Conservation (phyloP, 2,329 filamentous ascomycete species). For the Epichloe baconii region DNA sequence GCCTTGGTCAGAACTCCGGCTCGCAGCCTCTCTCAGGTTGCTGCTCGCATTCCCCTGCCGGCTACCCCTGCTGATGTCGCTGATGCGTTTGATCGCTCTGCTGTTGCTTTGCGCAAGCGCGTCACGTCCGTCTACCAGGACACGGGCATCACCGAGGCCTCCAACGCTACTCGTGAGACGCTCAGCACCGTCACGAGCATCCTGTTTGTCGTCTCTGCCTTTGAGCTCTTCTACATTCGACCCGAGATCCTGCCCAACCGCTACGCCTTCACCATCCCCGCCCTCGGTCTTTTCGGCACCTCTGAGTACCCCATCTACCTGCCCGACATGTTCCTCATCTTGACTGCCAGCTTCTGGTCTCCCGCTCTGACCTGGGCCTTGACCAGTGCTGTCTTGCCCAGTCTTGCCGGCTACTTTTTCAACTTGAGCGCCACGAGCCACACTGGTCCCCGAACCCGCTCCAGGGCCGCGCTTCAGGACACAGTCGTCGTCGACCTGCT, state of each 20-base stretch:
- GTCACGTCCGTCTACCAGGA: constrained; percentile 50
- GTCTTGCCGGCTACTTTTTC: constrained; percentile 73
- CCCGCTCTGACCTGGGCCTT: constrained; percentile 64
- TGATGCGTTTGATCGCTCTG: constrained; percentile 59
- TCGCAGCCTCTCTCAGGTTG: constrained; percentile 39
- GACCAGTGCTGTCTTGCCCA: constrained; percentile 59
- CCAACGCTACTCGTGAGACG: constrained; percentile 52
- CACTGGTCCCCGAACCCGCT: constrained; percentile 29
- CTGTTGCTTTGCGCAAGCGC: constrained; percentile 51
- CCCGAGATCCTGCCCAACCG: constrained; percentile 56
- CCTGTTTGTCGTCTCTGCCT: constrained; percentile 50
- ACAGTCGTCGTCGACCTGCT: constrained; percentile 65
- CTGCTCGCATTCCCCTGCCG: constrained; percentile 55
- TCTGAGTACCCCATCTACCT: constrained; percentile 50
- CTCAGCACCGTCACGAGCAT: constrained; percentile 63
- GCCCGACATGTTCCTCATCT: constrained; percentile 68
- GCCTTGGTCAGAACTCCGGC: constrained; percentile 36
- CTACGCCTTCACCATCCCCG: constrained; percentile 61
- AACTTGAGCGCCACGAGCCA: constrained; percentile 55
- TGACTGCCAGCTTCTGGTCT: constrained; percentile 72
- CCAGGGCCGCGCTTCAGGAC: constrained; percentile 26
- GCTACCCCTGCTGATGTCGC: constrained; percentile 70
- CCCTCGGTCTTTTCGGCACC: constrained; percentile 40
- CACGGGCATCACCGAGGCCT: constrained; percentile 52
- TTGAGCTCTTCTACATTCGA: constrained; percentile 61